Evolutionary conservation across 495 filamentous ascomycete species (phyloP), one percentile per base, ranked within the genome.

Genomic region (Rhypophila decipiens): DNA sequence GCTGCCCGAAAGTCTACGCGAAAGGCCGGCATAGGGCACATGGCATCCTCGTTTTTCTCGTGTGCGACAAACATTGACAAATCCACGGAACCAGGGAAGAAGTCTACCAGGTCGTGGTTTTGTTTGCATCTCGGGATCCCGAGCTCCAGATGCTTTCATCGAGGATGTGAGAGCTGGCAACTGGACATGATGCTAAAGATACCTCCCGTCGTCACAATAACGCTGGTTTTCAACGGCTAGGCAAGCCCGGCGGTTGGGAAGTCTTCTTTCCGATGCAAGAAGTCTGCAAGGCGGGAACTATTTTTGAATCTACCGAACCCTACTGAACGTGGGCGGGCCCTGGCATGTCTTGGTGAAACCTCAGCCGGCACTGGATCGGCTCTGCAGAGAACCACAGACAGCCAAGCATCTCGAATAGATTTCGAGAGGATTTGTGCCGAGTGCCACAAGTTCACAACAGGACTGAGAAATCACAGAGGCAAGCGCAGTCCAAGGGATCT

Each of bases 211-310:
- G 40, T 50, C 21, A 42, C 47, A 53, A 41, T 43, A 21, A 27
- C n/a, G n/a, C n/a, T n/a, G 39, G 19, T 24, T 35, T 20, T 39
- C 40, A 42, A 34, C 24, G n/a, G 22, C 29, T 15, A n/a, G 17
- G 50, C 36, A 38, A 18, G 27, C 44, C 42, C 33, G 51, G 53
- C 57, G 57, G 53, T 54, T 60, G 57, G 57, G 57, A 54, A 24
- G n/a, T 37, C 41, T 29, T 31, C 29, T 21, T 41, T 50, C 52
- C 52, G 52, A 39, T 50, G 52, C 52, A 46, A 24, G 50, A 20
- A n/a, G 20, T 20, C 39, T 44, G 42, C 42, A 44, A 0, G 5
- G 17, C 36, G 8, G 36, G 5, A 18, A 22, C 35, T 17, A 13
- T 36, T 35, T 29, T 18, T 20, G 24, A 15, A 35, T 15, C 23